Conservation (phyloP, 2,329 filamentous ascomycete genomes). For the Pseudogymnoascus sp. region DNA sequence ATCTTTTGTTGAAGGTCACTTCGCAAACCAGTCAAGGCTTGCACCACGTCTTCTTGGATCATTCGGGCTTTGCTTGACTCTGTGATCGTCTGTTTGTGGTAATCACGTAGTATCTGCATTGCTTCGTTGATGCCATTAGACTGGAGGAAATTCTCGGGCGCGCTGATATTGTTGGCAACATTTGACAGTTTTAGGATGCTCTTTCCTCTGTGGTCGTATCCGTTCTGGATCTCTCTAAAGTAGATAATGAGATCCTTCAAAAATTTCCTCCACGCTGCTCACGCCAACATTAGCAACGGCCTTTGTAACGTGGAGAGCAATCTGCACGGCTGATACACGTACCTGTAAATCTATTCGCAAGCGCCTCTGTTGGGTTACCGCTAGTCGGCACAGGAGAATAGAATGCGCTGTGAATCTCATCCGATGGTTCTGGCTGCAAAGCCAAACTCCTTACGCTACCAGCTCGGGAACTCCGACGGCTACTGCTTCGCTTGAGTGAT, state of each 20-base stretch:
- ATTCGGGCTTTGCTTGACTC: slow-evolving; percentile 85
- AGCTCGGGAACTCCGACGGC: slow-evolving; percentile 71
- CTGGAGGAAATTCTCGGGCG: slow-evolving; percentile 66
- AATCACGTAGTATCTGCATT: slow-evolving; percentile 67
- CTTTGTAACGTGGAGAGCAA: background rate
- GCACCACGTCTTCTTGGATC: slow-evolving; percentile 84
- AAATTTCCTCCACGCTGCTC: slow-evolving; percentile 81
- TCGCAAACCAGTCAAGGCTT: slow-evolving; percentile 74
- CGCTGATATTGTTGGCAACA: slow-evolving; percentile 68
- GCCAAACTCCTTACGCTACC: slow-evolving; percentile 78
- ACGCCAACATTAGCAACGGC: slow-evolving; percentile 10
- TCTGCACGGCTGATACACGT: slow-evolving; percentile 26
- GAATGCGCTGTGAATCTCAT: slow-evolving; percentile 75
- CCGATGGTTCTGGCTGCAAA: slow-evolving; percentile 59
- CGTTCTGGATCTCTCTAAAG: slow-evolving; percentile 82
- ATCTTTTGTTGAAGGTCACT: slow-evolving; percentile 92
- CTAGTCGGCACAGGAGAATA: slow-evolving; percentile 81
- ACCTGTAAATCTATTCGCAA: slow-evolving; percentile 87
- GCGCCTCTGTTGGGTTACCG: slow-evolving; percentile 77
- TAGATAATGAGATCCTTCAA: slow-evolving; percentile 91
- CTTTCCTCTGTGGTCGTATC: slow-evolving; percentile 81
- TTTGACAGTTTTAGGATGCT: slow-evolving; percentile 74
- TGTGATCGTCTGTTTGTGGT: slow-evolving; percentile 69
- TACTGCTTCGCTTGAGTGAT: slow-evolving; percentile 71
- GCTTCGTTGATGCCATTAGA: slow-evolving; percentile 85